Base-by-base conservation (phyloP, 2,329 filamentous ascomycete genomes). In the Didymosphaeria variabile region DNA sequence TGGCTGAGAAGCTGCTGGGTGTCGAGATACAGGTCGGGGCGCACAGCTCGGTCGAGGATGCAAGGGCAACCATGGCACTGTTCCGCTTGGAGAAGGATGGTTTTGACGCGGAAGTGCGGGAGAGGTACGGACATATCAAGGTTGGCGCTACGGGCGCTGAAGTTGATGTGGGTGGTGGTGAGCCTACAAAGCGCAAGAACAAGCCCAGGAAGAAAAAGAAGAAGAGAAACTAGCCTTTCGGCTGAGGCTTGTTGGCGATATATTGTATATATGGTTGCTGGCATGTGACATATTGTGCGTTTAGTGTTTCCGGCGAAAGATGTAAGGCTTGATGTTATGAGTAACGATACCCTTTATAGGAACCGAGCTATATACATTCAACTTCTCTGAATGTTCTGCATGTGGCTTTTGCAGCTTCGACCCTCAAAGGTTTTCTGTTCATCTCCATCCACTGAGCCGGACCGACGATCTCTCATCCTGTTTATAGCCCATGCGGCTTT, bases 41-140 rank as follows among this genome's bases (percentile, higher is more conserved):
- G 62, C 87, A 90, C 80, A 86, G 83, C 56, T 87, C 84, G 70
- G 81, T 90, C 57, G 87, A 89, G 71, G 95, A 99, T 82, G 95
- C 95, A 1, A 84, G 93, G 67, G 93, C 92, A 5, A 90, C 93
- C 0, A 98, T 99, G 93, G 81, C 94, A 58, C 81, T 99, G 45
- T 98, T 97, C 73, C 86, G 91, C 63, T 87, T 88, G 67, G 88
- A 93, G 76, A 98, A 97, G 80, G 84, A 89, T 19, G 91, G 85
- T 0, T 97, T 99, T 74, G 95, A 98, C 74, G 82, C 88, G 59
- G 92, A 97, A 75, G 88, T 93, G 76, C 82, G 89, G 58, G 89
- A 88, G 77, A 87, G 86, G 59, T 95, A 75, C 60, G 73, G 75
- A 13, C 68, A 72, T 36, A 66, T 70, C 15, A 71, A 67, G 38